These are phyloP conservation scores for Aspergillus unguis DNA, from an alignment of 2,329 filamentous ascomycete species.

Conservation along the genomic window DNA sequence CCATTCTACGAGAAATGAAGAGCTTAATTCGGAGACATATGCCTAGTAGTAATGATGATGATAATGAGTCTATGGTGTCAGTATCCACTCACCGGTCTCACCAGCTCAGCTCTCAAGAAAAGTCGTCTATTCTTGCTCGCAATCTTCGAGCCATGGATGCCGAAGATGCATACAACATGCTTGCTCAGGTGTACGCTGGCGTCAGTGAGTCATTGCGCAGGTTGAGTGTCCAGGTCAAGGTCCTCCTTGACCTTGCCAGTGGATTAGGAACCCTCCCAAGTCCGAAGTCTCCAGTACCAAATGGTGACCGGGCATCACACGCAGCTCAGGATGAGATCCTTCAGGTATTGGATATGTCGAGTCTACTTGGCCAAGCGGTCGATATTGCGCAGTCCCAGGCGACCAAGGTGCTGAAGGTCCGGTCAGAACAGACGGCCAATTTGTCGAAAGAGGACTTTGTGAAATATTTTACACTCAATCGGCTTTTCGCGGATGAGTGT, in stretches of 20 bases:
- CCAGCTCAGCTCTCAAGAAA: constrained; percentile 76
- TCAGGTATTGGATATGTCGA: constrained; percentile 64
- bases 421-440: constrained; percentile 57
- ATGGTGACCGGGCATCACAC: constrained; percentile 25
- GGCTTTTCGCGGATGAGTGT: constrained; percentile 64
- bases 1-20: constrained; percentile 80
- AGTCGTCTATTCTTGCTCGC: constrained; percentile 79
- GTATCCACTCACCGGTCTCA: constrained; percentile 71
- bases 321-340: constrained; percentile 57
- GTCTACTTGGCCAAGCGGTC: constrained; percentile 63
- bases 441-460: constrained; percentile 57
- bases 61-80: constrained; percentile 85
- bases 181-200: constrained; percentile 78
- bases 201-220: constrained; percentile 83
- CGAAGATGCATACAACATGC: constrained; percentile 77
- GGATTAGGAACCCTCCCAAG: constrained; percentile 43
- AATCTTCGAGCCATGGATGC: constrained; percentile 82
- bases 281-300: constrained; percentile 41
- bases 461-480: constrained; percentile 61
- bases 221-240: constrained; percentile 85
- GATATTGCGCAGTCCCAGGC: constrained; percentile 64
- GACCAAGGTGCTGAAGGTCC: constrained; percentile 61
- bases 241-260: constrained; percentile 90
- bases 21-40: constrained; percentile 78
- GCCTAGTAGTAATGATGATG: constrained; percentile 90